Base-by-base conservation (phyloP, 305 asterid species). In the Solanum hybrid region DNA sequence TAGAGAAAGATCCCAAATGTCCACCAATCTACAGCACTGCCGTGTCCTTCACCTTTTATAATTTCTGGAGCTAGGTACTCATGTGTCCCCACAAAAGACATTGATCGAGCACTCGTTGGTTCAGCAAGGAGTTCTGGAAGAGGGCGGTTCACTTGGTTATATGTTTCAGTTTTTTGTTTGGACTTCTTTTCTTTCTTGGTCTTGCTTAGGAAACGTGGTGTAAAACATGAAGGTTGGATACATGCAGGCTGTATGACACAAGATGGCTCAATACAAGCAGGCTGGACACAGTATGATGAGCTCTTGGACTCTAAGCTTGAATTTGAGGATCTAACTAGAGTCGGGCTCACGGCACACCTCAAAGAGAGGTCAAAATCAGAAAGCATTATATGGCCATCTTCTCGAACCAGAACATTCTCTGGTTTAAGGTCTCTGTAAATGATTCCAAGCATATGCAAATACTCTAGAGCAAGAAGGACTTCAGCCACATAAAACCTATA, bases 1-100 rank as follows among this genome's bases (percentile, higher is more conserved):
- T 92, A 93, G 22, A 93, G 91, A 89, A 93, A 93, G 46, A 93
- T 89, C 75, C 95, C 95, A 27, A 93, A 92, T 27, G 95, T 93
- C 95, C 95, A 93, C 95, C 95, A 93, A 87, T 93, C 95, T 31
- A 93, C 95, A 51, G 95, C 95, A 86, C 95, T 93, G 9, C 95
- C 95, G 27, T 93, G 95, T 79, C 95, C 95, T 92, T 93, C 95
- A 0, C 95, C 95, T 77, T 93, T 93, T 72, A 93, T 88, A 60
- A 93, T 93, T 90, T 93, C 95, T 0, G 95, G 95, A 12, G 95
- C 95, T 77, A 94, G 88, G 90, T 94, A 94, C 91, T 94, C 95
- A 20, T 94, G 95, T n/a, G 95, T 94, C 26, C 95, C 95, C 10
- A 94, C 95, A 24, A 94, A 94, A 79, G 95, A 94, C 95, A 94